Conservation (phyloP, 2,329 filamentous ascomycete genomes). For the Xylariaceae sp. region DNA sequence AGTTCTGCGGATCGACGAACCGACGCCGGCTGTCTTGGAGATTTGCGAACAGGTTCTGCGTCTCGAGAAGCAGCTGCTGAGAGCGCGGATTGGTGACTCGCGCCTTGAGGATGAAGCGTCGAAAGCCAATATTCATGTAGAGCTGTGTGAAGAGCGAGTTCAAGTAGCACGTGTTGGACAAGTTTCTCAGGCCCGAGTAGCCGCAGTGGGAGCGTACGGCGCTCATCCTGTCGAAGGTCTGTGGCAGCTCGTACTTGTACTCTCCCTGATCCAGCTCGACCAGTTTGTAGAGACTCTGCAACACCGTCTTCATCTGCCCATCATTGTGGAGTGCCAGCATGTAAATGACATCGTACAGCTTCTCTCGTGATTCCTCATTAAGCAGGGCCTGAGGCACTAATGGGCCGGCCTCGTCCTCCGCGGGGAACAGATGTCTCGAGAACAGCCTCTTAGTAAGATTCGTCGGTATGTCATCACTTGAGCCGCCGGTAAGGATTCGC, state of each 20-base stretch:
- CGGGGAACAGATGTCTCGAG: conserved; percentile 61
- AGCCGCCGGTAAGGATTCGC: conserved; percentile 23
- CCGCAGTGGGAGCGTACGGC: conserved; percentile 71
- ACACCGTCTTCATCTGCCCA: conserved; percentile 43
- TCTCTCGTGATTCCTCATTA: conserved; percentile 48
- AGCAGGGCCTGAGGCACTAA: conserved; percentile 41
- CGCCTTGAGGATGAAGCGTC: conserved; percentile 72
- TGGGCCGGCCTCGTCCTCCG: conserved; percentile 29
- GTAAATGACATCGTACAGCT: conserved; percentile 56
- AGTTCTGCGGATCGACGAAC: conserved; percentile 64
- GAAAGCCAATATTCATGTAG: conserved; percentile 90
- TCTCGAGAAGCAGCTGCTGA: conserved; percentile 68
- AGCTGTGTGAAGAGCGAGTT: conserved; percentile 93
- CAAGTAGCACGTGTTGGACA: conserved; percentile 95
- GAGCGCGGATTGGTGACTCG: conserved; percentile 48
- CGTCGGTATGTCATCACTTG: conserved; percentile 16
- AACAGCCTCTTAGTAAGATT: conserved; percentile 47
- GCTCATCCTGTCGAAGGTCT: conserved; percentile 58
- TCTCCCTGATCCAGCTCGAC: conserved; percentile 39
- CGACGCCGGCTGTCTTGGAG: conserved; percentile 80
- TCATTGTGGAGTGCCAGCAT: conserved; percentile 48
- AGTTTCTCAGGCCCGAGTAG: conserved; percentile 84
- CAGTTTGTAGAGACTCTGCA: conserved; percentile 46
- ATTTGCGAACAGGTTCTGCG: conserved; percentile 73
- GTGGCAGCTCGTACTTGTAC: conserved; percentile 57